A percentile compares a stretch with the other conserved stretches of the same genome.
Evolutionary conservation across 495 filamentous ascomycete species (phyloP).

Genomic region (Haplographium delicatum): DNA sequence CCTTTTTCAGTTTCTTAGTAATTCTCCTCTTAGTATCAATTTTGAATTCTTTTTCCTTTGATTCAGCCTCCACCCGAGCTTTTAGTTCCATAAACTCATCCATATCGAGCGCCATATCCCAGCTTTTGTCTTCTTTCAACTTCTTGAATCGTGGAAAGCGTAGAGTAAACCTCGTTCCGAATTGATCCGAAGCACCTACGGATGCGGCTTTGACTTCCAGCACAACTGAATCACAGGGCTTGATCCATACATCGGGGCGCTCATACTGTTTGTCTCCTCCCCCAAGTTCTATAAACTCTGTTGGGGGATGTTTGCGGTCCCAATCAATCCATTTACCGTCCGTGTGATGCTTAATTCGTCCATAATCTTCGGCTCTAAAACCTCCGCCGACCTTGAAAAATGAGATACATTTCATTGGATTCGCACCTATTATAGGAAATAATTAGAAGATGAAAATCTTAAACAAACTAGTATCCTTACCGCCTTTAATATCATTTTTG

Average conservation of each 20-base stretch:
- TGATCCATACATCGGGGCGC: slow-evolving; percentile 89
- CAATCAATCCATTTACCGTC: slow-evolving; percentile 88
- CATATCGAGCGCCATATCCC: slow-evolving; percentile 72
- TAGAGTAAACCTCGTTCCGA: slow-evolving; percentile 71
- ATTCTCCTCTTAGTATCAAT: slow-evolving; percentile 67
- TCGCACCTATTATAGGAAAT: slow-evolving; percentile 30
- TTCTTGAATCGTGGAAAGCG: slow-evolving; percentile 90
- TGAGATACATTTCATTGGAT: slow-evolving; percentile 73
- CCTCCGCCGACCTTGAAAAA: slow-evolving; percentile 97
- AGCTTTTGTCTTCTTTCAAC: slow-evolving; percentile 74
- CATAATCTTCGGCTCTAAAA: slow-evolving; percentile 80
- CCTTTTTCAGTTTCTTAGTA: slow-evolving; percentile 59
- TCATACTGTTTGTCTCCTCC: slow-evolving; percentile 71
- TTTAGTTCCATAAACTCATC: slow-evolving; percentile 73
- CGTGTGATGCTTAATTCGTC: slow-evolving; percentile 72
- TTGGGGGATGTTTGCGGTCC: slow-evolving; percentile 75
- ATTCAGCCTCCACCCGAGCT: slow-evolving; percentile 62
- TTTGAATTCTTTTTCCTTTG: slow-evolving; percentile 70
- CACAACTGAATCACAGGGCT: slow-evolving; percentile 80
- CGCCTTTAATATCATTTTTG: slow-evolving; percentile 53
- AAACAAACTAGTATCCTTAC: slow-evolving; percentile 4
- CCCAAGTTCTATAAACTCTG: slow-evolving; percentile 72
- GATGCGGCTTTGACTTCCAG: slow-evolving; percentile 88
- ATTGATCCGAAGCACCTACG: slow-evolving; percentile 65
- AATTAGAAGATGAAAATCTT: not conserved